These are phyloP conservation scores for Xylaria sp. DNA, from an alignment of 2,329 filamentous ascomycete genomes.

Conservation along the genomic window DNA sequence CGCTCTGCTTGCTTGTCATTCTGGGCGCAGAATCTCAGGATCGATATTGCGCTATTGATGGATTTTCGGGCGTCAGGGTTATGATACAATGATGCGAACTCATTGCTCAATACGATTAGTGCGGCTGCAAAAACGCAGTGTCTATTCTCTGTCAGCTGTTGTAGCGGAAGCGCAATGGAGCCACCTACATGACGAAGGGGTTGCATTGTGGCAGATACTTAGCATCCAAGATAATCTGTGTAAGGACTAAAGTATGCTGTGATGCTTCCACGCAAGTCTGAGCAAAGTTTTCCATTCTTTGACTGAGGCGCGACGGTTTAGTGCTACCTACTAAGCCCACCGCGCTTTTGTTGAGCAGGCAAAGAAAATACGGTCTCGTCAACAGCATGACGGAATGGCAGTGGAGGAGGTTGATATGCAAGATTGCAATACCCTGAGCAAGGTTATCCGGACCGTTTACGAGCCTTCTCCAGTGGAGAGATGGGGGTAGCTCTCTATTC, in stretches of 20 bases:
- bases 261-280: conserved; percentile 62
- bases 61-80: conserved; percentile 55
- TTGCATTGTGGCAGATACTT: conserved; percentile 62
- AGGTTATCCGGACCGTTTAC: conserved; percentile 52
- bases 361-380: conserved; percentile 71
- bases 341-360: conserved; percentile 59
- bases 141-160: conserved; percentile 49
- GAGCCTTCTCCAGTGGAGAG: conserved; percentile 63
- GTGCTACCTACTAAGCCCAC: conserved; percentile 47
- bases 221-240: conserved; percentile 56
- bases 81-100: conserved; percentile 61
- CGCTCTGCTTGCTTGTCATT: conserved; percentile 61
- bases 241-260: conserved; percentile 60
- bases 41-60: conserved; percentile 56
- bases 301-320: conserved; percentile 46
- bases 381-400: conserved; percentile 71
- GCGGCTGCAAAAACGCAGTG: conserved; percentile 66
- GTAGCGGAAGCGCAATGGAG: background rate
- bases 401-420: conserved; percentile 71
- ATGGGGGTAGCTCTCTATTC: conserved; percentile 58
- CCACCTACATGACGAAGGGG: conserved; percentile 65
- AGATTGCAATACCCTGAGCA: conserved; percentile 65
- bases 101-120: conserved; percentile 65
- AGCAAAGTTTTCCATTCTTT: conserved; percentile 58
- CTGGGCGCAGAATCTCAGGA: conserved; percentile 60